phyloP scores from a whole-genome alignment of 202 grass and related monocot species.

The Tripidium arundinaceum region DNA sequence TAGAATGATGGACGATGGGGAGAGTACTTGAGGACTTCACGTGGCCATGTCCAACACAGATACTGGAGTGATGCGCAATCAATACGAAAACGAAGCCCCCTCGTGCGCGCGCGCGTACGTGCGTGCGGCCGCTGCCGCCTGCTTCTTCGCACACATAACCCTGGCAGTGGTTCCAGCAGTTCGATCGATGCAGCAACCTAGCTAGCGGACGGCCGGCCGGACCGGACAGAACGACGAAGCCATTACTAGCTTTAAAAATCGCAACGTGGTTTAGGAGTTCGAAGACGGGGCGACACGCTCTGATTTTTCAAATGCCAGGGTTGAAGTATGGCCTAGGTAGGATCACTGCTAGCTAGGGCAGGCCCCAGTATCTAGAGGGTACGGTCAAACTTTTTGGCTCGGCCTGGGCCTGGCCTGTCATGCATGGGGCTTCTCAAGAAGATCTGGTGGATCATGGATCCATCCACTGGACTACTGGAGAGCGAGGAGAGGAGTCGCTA shows the following conservation, averaged over 20 bases:
- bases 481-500: too few species aligned
- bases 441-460: not conserved
- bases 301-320: not conserved
- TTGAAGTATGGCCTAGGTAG: not conserved
- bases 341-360: not conserved
- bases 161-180: too few species aligned
- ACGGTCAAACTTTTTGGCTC: constrained; percentile 51
- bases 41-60: not conserved
- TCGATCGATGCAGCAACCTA: not conserved
- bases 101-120: not conserved
- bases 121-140: not conserved
- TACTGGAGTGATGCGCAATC: not conserved
- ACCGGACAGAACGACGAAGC: too few species aligned
- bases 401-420: not conserved
- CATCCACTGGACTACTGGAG: not conserved
- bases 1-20: not conserved
- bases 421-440: not conserved
- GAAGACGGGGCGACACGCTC: not conserved
- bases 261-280: not conserved
- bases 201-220: not conserved
- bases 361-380: constrained; percentile 29
- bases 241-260: not conserved
- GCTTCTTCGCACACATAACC: too few species aligned
- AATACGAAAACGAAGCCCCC: constrained; percentile 13
- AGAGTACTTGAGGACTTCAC: not conserved